Conservation (phyloP, 2,329 filamentous ascomycete species). For the Aspergillus ustus region DNA sequence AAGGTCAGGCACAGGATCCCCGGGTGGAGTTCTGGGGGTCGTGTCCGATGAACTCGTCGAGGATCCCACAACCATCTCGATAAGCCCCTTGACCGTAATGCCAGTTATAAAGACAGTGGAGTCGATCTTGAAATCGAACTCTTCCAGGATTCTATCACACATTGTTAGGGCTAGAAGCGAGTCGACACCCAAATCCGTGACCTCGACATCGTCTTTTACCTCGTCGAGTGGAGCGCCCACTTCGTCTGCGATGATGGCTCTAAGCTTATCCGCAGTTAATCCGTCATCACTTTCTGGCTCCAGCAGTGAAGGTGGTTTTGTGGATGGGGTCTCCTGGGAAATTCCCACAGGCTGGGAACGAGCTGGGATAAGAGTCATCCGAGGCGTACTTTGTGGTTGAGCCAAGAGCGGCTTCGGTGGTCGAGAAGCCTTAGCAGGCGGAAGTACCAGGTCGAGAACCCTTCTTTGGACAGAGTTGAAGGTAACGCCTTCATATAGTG, state of each 20-base stretch:
- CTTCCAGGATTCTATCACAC: constrained; percentile 38
- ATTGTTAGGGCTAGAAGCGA: constrained; percentile 41
- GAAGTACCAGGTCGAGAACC: constrained; percentile 11
- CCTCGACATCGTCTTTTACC: constrained; percentile 27
- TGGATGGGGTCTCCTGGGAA: neutral
- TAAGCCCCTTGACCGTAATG: too few relatives aligned
- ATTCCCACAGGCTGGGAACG: too few relatives aligned
- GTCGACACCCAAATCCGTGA: constrained; percentile 42
- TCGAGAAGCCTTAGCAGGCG: neutral
- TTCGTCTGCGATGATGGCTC: constrained; percentile 26
- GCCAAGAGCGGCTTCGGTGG: neutral
- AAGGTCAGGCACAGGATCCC: too few relatives aligned
- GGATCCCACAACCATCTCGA: too few relatives aligned
- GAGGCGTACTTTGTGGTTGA: too few relatives aligned
- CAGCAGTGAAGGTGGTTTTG: neutral
- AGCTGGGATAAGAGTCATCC: too few relatives aligned
- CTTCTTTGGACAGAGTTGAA: constrained; percentile 8
- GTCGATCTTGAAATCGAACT: constrained; percentile 29
- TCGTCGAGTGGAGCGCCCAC: constrained; percentile 41
- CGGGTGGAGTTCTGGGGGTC: too few relatives aligned
- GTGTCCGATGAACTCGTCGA: too few relatives aligned
- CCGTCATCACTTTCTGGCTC: neutral
- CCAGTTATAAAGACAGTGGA: too few relatives aligned
- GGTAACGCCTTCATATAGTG: neutral
- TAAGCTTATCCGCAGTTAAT: neutral